These are phyloP conservation scores for Pseudopithomyces maydicus DNA, from an alignment of 2,329 filamentous ascomycete species.

Conservation along the genomic window DNA sequence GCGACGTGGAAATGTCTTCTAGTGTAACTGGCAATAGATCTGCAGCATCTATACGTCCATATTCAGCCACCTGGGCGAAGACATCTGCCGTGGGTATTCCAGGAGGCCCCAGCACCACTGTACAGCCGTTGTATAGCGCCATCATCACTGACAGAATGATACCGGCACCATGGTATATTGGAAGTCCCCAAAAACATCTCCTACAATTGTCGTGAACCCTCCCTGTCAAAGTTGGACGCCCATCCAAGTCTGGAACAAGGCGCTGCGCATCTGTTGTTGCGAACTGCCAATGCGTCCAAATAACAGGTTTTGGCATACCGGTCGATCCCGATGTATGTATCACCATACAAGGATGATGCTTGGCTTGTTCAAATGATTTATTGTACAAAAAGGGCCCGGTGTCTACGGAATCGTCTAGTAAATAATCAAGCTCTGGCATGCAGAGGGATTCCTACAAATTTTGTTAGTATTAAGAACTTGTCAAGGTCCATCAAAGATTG, in stretches of 20 bases:
- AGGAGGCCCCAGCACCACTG: constrained; percentile 27
- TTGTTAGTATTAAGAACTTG: not conserved
- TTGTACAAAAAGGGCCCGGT: constrained; percentile 26
- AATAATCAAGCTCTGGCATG: constrained; percentile 30
- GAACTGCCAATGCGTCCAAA: constrained; percentile 32
- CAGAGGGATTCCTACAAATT: constrained; percentile 18
- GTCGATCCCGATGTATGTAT: constrained; percentile 47
- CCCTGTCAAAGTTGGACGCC: constrained; percentile 23
- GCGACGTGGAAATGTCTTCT: constrained; percentile 23
- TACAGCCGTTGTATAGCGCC: constrained; percentile 21
- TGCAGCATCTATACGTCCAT: constrained; percentile 23
- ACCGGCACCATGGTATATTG: constrained; percentile 26
- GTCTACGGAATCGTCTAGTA: constrained; percentile 20
- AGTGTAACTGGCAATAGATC: constrained; percentile 24
- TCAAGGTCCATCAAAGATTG: too few species aligned
- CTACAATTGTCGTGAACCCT: constrained; percentile 10
- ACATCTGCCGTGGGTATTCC: constrained; percentile 16
- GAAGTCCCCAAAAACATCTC: constrained; percentile 23
- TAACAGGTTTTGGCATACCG: constrained; percentile 45
- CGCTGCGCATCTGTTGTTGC: constrained; percentile 24
- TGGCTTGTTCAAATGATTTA: constrained; percentile 36
- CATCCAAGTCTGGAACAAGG: constrained; percentile 21
- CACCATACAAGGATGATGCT: constrained; percentile 36
- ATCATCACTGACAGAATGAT: constrained; percentile 19
- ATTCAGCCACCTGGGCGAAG: constrained; percentile 22